Conservation (phyloP, 2,329 filamentous ascomycete genomes). For the Thielaviopsis euricoi region DNA sequence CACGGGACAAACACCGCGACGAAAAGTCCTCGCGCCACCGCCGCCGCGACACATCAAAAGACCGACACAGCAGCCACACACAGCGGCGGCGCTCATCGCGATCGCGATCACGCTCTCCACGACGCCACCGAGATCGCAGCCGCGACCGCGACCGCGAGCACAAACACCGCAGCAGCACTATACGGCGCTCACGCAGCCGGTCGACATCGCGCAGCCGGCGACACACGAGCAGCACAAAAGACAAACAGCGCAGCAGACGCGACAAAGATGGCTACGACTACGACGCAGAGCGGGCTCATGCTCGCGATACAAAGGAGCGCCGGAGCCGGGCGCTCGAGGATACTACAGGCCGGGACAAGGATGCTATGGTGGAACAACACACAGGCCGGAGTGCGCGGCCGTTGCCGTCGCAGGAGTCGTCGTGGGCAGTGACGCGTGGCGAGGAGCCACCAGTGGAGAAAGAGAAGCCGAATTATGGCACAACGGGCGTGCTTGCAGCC, state of each 20-base stretch:
- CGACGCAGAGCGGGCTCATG: not conserved
- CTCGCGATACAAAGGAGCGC: not conserved
- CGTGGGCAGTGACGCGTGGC: slow-evolving; percentile 39
- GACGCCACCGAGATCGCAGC: not conserved
- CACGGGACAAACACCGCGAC: not conserved
- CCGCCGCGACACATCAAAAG: not conserved
- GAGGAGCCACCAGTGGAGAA: slow-evolving; percentile 37
- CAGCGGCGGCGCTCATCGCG: not conserved
- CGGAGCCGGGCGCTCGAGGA: not conserved
- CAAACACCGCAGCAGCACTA: not conserved
- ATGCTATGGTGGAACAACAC: not conserved
- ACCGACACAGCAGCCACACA: not conserved
- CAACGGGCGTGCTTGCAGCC: slow-evolving; percentile 68
- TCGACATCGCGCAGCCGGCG: not conserved
- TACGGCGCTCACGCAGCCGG: not conserved
- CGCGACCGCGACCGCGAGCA: not conserved
- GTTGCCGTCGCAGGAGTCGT: slow-evolving; percentile 41
- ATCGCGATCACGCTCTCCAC: not conserved
- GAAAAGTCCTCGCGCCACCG: not conserved
- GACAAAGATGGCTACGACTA: not conserved
- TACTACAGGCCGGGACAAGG: too few species aligned
- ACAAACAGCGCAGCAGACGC: not conserved
- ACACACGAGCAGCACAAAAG: not conserved
- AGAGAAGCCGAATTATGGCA: slow-evolving; percentile 75
- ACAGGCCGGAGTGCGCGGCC: slow-evolving; percentile 24